These are phyloP conservation scores for Kodamaea jinghongensis DNA, from an alignment of 805 yeast genomes.

Conservation along the genomic window DNA sequence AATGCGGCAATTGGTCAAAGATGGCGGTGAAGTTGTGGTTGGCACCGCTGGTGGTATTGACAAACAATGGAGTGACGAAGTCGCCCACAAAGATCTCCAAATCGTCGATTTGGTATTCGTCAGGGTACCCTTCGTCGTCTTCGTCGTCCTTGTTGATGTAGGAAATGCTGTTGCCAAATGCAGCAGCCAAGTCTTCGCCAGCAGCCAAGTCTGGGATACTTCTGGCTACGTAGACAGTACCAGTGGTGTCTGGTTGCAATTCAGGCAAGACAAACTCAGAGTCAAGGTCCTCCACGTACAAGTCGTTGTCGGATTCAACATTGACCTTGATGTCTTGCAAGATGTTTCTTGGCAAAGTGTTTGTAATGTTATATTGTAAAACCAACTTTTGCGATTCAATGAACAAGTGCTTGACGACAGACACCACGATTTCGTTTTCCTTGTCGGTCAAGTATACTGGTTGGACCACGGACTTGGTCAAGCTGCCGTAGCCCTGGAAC, in stretches of 20 bases:
- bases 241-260: slow-evolving; percentile 68
- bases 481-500: slow-evolving; percentile 66
- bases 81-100: slow-evolving; percentile 76
- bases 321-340: slow-evolving; percentile 74
- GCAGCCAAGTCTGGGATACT: slow-evolving; percentile 43
- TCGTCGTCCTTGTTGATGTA: slow-evolving; percentile 80
- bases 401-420: slow-evolving; percentile 79
- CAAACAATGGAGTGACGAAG: slow-evolving; percentile 69
- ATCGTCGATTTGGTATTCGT: slow-evolving; percentile 88
- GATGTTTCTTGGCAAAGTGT: slow-evolving; percentile 76
- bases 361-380: slow-evolving; percentile 77
- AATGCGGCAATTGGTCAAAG: slow-evolving; percentile 66
- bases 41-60: slow-evolving; percentile 11
- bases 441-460: slow-evolving; percentile 75
- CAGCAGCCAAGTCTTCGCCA: slow-evolving; percentile 28
- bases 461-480: slow-evolving; percentile 65
- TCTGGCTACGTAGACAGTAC: slow-evolving; percentile 76
- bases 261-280: slow-evolving; percentile 57
- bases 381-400: slow-evolving; percentile 62
- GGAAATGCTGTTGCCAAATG: slow-evolving; percentile 64
- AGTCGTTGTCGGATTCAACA: slow-evolving; percentile 59
- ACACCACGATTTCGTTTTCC: slow-evolving; percentile 91
- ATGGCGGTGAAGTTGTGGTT: slow-evolving; percentile 70
- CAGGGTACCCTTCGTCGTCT: slow-evolving; percentile 83
- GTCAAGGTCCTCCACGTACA: slow-evolving; percentile 52